These are phyloP conservation scores for Phialophora macrospora DNA, from an alignment of 2,329 filamentous ascomycete species.

Conservation along the genomic window DNA sequence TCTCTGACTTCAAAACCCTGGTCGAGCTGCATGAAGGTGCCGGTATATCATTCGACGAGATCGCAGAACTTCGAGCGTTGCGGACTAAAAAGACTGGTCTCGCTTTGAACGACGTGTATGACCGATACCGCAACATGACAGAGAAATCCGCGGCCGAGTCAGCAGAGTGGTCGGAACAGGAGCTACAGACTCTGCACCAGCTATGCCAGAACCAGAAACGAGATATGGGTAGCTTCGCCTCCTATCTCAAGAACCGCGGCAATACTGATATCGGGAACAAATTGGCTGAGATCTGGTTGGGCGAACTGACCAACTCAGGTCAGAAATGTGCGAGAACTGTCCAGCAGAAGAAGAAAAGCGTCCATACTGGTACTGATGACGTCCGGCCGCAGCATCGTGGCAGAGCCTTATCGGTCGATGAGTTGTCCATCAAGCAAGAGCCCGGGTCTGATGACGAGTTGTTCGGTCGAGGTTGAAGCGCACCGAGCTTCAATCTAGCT, in stretches of 20 bases:
- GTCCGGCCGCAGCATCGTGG: background rate
- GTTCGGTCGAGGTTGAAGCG: constrained; percentile 18
- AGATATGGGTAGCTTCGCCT: constrained; percentile 24
- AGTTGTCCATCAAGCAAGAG: constrained; percentile 23
- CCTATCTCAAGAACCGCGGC: constrained; percentile 20
- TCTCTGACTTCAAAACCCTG: constrained; percentile 35
- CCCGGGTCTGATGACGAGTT: constrained; percentile 28
- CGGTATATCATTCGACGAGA: constrained; percentile 36
- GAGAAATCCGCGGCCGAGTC: background rate
- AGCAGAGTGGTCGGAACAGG: constrained; percentile 31
- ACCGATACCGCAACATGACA: constrained; percentile 27
- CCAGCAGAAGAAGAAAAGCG: background rate
- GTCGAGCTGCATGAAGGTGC: constrained; percentile 37
- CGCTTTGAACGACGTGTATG: constrained; percentile 32
- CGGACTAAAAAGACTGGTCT: constrained; percentile 27
- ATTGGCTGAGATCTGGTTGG: constrained; percentile 36
- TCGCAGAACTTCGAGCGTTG: constrained; percentile 29
- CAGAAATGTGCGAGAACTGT: background rate
- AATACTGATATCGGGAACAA: constrained; percentile 34
- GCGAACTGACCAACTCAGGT: constrained; percentile 4
- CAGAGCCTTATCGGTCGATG: background rate
- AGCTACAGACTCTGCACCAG: constrained; percentile 22
- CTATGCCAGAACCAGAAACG: constrained; percentile 25
- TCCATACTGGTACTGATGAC: background rate
- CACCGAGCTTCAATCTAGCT: constrained; percentile 40